phyloP scores from a whole-genome alignment of 108 stramenopile species.

The Epithemia pelagica region DNA sequence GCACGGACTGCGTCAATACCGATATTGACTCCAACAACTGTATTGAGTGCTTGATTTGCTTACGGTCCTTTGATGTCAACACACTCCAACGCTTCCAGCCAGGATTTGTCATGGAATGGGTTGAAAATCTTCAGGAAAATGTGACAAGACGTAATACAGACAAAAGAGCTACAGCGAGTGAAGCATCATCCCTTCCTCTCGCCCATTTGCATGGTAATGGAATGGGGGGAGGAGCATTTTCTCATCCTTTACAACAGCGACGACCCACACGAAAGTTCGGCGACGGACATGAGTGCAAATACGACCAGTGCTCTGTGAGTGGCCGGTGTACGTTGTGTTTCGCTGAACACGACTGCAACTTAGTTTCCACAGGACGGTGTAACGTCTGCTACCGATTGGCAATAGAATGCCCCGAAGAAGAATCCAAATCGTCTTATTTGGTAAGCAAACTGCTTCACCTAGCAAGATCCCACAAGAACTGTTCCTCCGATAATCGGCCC shows the following conservation, averaged over 20 bases:
- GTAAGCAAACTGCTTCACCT: conserved; percentile 34
- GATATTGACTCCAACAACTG: conserved; percentile 22
- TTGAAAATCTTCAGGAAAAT: neutral
- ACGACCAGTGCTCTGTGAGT: conserved; percentile 26
- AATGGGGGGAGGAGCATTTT: neutral
- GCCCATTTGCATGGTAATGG: neutral
- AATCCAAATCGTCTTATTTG: conserved; percentile 67
- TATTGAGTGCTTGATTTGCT: conserved; percentile 41
- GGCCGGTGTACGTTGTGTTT: conserved; percentile 65
- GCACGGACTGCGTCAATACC: conserved; percentile 74
- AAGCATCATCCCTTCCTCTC: neutral
- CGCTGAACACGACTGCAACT: conserved; percentile 62
- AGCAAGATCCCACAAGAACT: neutral
- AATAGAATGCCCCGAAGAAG: conserved; percentile 51
- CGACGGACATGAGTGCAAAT: conserved; percentile 57
- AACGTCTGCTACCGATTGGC: conserved; percentile 42
- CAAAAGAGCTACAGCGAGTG: neutral
- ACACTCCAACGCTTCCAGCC: conserved; percentile 78
- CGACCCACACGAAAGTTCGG: conserved; percentile 31
- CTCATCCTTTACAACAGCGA: conserved; percentile 11
- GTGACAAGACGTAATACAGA: neutral
- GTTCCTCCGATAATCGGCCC: conserved; percentile 18
- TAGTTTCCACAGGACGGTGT: conserved; percentile 35
- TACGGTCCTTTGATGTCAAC: conserved; percentile 60
- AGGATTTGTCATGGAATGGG: conserved; percentile 36